Percentiles rank a stretch among this genome's conserved stretches.
These are phyloP conservation scores for Chenopodium suecicum DNA, from an alignment of 148 eudicot genomes.

Conservation along the genomic window DNA sequence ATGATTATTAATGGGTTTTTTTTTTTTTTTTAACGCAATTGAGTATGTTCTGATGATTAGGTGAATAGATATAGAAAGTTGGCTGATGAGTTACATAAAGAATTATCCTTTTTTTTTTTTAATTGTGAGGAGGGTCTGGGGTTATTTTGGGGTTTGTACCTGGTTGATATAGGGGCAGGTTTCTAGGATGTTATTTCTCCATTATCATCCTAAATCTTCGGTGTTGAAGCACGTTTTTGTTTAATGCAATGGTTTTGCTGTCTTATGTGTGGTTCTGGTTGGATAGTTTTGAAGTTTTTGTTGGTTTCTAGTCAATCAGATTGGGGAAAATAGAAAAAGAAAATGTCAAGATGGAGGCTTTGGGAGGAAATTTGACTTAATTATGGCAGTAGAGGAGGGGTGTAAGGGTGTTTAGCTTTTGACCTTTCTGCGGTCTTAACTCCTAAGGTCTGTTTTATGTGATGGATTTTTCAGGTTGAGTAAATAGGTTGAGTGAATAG, in stretches of 20 bases:
- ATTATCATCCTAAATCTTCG: not conserved
- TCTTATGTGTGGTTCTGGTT: not conserved
- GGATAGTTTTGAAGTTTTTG: not conserved
- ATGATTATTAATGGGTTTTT: not conserved
- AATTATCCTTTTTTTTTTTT: no score
- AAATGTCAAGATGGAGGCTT: not conserved
- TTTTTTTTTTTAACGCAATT: not conserved
- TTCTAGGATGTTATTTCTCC: not conserved
- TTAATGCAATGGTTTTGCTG: not conserved
- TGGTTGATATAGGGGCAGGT: not conserved
- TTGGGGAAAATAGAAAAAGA: not conserved
- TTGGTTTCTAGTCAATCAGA: not conserved
- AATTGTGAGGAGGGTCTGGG: not conserved
- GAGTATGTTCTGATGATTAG: not conserved
- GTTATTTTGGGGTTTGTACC: not conserved
- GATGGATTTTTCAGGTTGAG: not conserved
- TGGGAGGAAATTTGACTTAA: not conserved
- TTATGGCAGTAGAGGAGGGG: not conserved
- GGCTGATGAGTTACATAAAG: not conserved
- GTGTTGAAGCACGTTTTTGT: not conserved
- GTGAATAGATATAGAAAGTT: not conserved
- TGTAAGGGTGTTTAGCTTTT: not conserved
- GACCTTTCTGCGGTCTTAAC: not conserved
- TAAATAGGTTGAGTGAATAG: not conserved
- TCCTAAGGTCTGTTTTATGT: not conserved